phyloP scores from a whole-genome alignment of 805 yeast species.

The Suhomyces sp. region DNA sequence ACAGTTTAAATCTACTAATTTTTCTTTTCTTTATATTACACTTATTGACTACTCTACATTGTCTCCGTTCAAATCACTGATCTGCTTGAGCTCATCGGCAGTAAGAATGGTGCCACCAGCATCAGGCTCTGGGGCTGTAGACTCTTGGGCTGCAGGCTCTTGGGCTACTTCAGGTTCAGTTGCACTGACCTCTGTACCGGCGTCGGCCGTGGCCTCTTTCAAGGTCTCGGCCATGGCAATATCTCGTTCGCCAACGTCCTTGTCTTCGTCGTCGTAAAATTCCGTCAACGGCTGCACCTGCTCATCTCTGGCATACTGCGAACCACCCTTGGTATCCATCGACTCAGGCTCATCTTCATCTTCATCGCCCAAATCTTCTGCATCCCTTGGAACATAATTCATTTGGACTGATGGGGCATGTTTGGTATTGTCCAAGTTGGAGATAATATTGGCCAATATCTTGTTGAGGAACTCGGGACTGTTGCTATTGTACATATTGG shows the following conservation, averaged over 20 bases:
- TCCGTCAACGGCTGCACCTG: conserved; percentile 71
- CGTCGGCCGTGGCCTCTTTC: background rate
- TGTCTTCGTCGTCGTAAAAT: conserved; percentile 66
- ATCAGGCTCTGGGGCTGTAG: background rate
- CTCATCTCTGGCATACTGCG: conserved; percentile 78
- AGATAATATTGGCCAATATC: conserved; percentile 70
- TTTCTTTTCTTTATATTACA: background rate
- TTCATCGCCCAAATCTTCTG: conserved; percentile 82
- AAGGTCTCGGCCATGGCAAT: conserved; percentile 10
- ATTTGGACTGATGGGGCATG: conserved; percentile 97
- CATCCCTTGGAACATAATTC: conserved; percentile 83
- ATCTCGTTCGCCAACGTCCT: conserved; percentile 37
- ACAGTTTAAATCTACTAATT: too few species aligned
- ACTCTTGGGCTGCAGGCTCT: background rate
- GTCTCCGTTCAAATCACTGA: conserved; percentile 32
- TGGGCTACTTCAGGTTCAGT: background rate
- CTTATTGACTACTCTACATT: conserved; percentile 1
- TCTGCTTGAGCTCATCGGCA: conserved; percentile 37
- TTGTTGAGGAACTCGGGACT: conserved; percentile 88
- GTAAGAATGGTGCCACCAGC: conserved; percentile 20
- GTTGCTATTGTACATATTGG: conserved; percentile 95
- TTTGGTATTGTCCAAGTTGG: conserved; percentile 83
- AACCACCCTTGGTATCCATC: conserved; percentile 88
- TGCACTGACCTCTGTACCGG: background rate
- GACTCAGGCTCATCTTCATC: conserved; percentile 81